Percentiles rank a stretch among this genome's conserved stretches.
Evolutionary conservation across 768 basidiomycete species (phyloP).

Genomic region (Leccinum boreale): DNA sequence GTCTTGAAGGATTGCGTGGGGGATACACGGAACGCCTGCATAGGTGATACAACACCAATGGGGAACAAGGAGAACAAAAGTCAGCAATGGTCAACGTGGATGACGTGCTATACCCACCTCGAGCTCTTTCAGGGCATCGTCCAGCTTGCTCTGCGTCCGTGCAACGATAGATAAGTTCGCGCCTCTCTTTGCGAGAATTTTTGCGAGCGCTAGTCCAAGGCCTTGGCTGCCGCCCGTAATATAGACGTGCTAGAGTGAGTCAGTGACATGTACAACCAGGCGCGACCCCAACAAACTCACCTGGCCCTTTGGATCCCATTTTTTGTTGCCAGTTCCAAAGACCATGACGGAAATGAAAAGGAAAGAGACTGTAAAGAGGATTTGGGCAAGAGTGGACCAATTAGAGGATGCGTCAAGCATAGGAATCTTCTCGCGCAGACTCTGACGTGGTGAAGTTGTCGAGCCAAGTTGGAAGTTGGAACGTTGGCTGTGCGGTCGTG

Average conservation of each 20-base stretch:
- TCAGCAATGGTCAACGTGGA: background rate
- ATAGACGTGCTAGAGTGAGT: constrained; percentile 64
- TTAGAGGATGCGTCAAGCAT: background rate
- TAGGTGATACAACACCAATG: background rate
- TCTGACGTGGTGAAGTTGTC: no score
- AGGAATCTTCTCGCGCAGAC: background rate
- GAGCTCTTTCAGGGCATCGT: constrained; percentile 54
- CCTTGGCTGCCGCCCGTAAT: constrained; percentile 84
- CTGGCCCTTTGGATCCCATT: constrained; percentile 50
- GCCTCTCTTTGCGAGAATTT: constrained; percentile 60
- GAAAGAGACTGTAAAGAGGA: constrained; percentile 11
- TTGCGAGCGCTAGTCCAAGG: constrained; percentile 72
- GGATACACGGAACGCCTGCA: constrained; percentile 48
- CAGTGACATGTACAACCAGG: background rate
- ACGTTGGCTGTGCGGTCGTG: no score
- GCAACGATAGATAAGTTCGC: constrained; percentile 87
- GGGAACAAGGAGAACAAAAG: background rate
- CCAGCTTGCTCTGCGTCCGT: constrained; percentile 61
- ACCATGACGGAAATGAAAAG: constrained; percentile 14
- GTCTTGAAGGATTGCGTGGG: constrained; percentile 60
- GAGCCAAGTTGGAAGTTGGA: no score
- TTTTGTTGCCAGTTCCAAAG: constrained; percentile 27
- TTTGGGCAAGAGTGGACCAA: background rate
- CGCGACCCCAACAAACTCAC: constrained; percentile 14
- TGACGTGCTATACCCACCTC: constrained; percentile 48